Evolutionary conservation across 2,329 filamentous ascomycete genomes (phyloP), one percentile per base, ranked within the genome.

Genomic region (Fonsecaea nubica): DNA sequence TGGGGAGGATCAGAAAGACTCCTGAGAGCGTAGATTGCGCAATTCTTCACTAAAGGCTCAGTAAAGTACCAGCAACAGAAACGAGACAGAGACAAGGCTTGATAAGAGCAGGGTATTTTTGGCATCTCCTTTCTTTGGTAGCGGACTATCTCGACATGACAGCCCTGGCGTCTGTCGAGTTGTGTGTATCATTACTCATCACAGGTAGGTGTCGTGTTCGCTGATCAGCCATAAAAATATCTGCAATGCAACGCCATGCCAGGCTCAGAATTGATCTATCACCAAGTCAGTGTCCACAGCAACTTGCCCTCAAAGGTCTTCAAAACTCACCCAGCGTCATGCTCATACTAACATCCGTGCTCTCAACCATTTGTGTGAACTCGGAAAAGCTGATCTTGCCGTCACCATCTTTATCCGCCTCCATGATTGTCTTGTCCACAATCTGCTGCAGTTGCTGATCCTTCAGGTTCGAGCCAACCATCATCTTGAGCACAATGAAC

Each of bases 401-500:
- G 79, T 99, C 95, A 68, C 89, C 89, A 80, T 99, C 95, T 74
- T 93, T 86, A 80, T 99, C 95, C 57, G 95, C 95, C 83, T 99
- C 95, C 95, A 98, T 98, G 79, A 99, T 98, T 67, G 95, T 99
- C 88, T 99, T 99, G 84, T 99, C 95, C 74, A 99, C 95, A 78
- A 99, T 99, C 87, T 89, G 95, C 83, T 99, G 95, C 78, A 99
- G 83, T 83, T 99, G 95, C 81, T 97, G 92, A 80, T 99, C 95
- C 86, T 99, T 99, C 76, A 99, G 83, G 80, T 99, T 99, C 83
- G 92, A 97, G 67, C 95, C 95, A 59, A 99, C 95, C 95, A 99
- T 99, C 95, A 99, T 99, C 90, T 99, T 99, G 76, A 99, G 86
- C 76, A 99, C 95, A 76, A 99, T 98, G 80, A 98, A 99, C 59